These are phyloP conservation scores for Schwanniomyces sp. DNA, from an alignment of 805 yeast genomes.

Conservation along the genomic window DNA sequence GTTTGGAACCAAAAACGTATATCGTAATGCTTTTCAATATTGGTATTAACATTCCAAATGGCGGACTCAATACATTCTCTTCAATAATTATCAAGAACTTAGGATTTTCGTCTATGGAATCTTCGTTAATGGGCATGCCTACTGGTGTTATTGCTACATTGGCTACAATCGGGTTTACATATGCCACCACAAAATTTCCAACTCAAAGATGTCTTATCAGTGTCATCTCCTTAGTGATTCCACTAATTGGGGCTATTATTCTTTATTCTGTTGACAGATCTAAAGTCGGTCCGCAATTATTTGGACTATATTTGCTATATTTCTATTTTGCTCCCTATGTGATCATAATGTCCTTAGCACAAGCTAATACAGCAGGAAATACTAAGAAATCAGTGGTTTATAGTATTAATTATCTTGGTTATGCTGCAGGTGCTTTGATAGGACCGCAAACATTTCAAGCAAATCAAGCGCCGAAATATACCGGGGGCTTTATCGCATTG, in stretches of 20 bases:
- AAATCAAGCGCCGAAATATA: slow-evolving; percentile 19
- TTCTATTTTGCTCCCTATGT: slow-evolving; percentile 30
- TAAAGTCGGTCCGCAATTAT: slow-evolving; percentile 18
- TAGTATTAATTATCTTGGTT: slow-evolving; percentile 33
- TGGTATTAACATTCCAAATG: slow-evolving; percentile 28
- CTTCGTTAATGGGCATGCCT: slow-evolving; percentile 25
- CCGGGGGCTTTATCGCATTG: slow-evolving; percentile 20
- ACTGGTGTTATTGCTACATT: slow-evolving; percentile 30
- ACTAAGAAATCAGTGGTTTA: slow-evolving; percentile 32
- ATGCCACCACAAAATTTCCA: slow-evolving; percentile 26
- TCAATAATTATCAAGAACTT: slow-evolving; percentile 27
- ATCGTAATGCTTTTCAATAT: slow-evolving; percentile 21
- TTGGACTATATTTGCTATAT: slow-evolving; percentile 33
- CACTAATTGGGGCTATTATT: slow-evolving; percentile 20
- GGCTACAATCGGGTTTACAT: slow-evolving; percentile 28
- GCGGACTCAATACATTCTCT: slow-evolving; percentile 28
- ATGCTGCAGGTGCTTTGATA: slow-evolving; percentile 25
- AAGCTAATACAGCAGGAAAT: slow-evolving; percentile 29
- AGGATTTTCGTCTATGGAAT: slow-evolving; percentile 18
- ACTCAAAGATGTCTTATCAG: slow-evolving; percentile 12
- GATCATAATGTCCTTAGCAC: slow-evolving; percentile 22
- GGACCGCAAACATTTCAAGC: slow-evolving; percentile 25
- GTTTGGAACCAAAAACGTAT: slow-evolving; percentile 17
- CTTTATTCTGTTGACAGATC: slow-evolving; percentile 15
- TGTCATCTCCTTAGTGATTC: slow-evolving; percentile 8